These are phyloP conservation scores for Pleurotus ostreatus DNA, from an alignment of 768 basidiomycete genomes.

Conservation along the genomic window DNA sequence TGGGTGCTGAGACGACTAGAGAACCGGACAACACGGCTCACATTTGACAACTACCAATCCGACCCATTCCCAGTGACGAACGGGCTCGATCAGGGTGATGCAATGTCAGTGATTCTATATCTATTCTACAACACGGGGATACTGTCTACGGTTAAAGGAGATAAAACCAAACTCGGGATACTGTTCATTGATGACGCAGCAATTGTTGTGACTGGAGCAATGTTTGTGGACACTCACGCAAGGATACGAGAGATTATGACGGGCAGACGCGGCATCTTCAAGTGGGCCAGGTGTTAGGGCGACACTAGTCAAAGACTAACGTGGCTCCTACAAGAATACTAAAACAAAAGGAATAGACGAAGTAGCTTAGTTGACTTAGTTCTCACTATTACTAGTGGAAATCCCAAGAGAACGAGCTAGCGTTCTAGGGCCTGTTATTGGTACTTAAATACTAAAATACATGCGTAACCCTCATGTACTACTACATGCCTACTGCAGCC, in stretches of 20 bases:
- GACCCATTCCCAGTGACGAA: constrained; percentile 15
- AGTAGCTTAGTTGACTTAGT: no score
- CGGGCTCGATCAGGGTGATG: constrained; percentile 23
- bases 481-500: no score
- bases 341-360: no score
- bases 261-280: constrained; percentile 14
- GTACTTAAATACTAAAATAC: no score
- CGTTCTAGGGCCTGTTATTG: no score
- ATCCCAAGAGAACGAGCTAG: no score
- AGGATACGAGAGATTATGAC: constrained; percentile 15
- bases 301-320: no score
- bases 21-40: constrained; percentile 15
- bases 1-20: constrained; percentile 16
- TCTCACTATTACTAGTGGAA: no score
- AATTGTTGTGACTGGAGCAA: constrained; percentile 8
- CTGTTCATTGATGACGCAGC: constrained; percentile 19
- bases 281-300: no score
- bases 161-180: no score
- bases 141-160: neutral
- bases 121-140: constrained; percentile 21
- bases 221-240: constrained; percentile 12
- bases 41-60: constrained; percentile 24
- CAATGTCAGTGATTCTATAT: constrained; percentile 19
- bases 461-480: no score
- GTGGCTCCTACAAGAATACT: no score